Percentiles rank a stretch among this genome's conserved stretches.
These are phyloP conservation scores for Pulveroboletus sp. DNA, from an alignment of 768 basidiomycete species.

Conservation along the genomic window DNA sequence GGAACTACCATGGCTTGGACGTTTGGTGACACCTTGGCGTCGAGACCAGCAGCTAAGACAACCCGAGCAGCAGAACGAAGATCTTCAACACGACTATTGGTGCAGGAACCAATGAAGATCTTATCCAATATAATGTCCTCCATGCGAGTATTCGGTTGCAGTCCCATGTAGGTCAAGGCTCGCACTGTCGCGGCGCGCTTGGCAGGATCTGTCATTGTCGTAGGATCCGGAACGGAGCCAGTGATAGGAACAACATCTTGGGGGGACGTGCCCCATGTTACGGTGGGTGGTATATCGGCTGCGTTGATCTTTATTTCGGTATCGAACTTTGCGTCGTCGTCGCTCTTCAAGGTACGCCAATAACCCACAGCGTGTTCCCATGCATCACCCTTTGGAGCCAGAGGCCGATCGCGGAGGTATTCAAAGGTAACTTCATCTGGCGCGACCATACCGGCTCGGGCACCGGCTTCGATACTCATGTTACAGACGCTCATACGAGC, in stretches of 20 bases:
- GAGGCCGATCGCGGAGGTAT: conserved; percentile 78
- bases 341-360: conserved; percentile 77
- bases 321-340: conserved; percentile 84
- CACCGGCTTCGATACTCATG: conserved; percentile 95
- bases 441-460: conserved; percentile 90
- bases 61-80: conserved; percentile 83
- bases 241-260: conserved; percentile 86
- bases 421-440: conserved; percentile 86
- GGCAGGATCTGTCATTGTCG: conserved; percentile 57
- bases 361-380: conserved; percentile 87
- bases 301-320: conserved; percentile 77
- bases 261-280: conserved; percentile 93
- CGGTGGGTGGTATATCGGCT: conserved; percentile 83
- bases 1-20: conserved; percentile 91
- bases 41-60: conserved; percentile 67
- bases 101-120: conserved; percentile 93
- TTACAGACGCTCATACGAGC: conserved; percentile 90
- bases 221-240: conserved; percentile 76
- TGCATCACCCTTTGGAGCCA: conserved; percentile 78
- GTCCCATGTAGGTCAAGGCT: conserved; percentile 84
- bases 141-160: conserved; percentile 74
- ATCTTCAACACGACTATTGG: conserved; percentile 92
- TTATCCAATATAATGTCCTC: conserved; percentile 81
- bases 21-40: conserved; percentile 68
- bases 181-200: conserved; percentile 71